phyloP scores from a whole-genome alignment of 805 yeast genomes.

The Saccharomyces paradoxus region DNA sequence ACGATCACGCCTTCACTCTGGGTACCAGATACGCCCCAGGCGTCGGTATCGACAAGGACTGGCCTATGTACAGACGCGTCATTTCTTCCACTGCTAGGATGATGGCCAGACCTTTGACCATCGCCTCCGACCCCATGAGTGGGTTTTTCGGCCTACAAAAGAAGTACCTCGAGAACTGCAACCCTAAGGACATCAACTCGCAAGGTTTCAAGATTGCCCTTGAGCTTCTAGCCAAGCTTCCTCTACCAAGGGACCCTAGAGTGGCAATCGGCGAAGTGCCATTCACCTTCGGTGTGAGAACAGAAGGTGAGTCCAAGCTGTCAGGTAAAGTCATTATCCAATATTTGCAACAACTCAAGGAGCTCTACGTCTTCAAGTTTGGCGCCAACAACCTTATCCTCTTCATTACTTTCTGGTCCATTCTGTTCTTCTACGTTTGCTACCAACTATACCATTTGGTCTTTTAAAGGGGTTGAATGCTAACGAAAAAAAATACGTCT shows the following conservation, averaged over 20 bases:
- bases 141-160: constrained; percentile 46
- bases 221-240: constrained; percentile 40
- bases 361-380: constrained; percentile 39
- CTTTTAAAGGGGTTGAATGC: constrained; percentile 10
- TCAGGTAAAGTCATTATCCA: constrained; percentile 43
- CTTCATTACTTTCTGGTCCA: constrained; percentile 26
- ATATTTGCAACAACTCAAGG: constrained; percentile 39
- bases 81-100: constrained; percentile 43
- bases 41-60: constrained; percentile 45
- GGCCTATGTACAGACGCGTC: constrained; percentile 45
- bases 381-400: constrained; percentile 34
- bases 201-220: constrained; percentile 45
- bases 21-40: constrained; percentile 50
- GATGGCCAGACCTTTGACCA: constrained; percentile 42
- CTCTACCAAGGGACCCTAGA: constrained; percentile 30
- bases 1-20: constrained; percentile 37
- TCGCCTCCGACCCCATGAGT: constrained; percentile 48
- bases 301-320: constrained; percentile 45
- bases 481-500: neutral
- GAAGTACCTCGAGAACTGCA: constrained; percentile 33
- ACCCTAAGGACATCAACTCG: constrained; percentile 32
- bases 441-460: constrained; percentile 19
- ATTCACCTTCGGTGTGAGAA: constrained; percentile 45
- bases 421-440: constrained; percentile 26
- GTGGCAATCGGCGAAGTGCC: constrained; percentile 40